Base-by-base conservation (phyloP, 2,329 filamentous ascomycete species). In the Colletotrichum lini region DNA sequence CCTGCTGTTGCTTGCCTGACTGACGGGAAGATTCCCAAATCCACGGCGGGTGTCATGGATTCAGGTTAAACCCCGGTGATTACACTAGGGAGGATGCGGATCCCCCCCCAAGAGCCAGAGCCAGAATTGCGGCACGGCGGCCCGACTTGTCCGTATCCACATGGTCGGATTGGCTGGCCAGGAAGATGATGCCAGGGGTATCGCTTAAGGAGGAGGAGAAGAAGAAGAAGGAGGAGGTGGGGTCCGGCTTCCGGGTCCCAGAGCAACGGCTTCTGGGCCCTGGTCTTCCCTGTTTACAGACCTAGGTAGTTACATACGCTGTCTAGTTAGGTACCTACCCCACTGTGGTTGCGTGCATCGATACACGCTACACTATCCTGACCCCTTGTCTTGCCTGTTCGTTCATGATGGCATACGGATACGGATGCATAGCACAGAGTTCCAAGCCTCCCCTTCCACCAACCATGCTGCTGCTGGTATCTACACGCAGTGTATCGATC, bases 211-310 rank as follows among this genome's bases (percentile, higher is more conserved):
- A 35, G 30, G 30, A 35, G 30, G 30, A 35, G 30, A 2, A 35
- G 30, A 5, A 35, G 30, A 8, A 35, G 30, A 3, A 9, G 7
- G 40, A 47, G 53, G 53, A 47, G 54, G 49, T 64, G 65, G 69
- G 53, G 65, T 21, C 40, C 58, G 69, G 56, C 40, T 64, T 64
- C 65, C 69, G 65, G 47, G 65, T 72, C 47, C 69, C 69, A 64
- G 58, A 52, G 26, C 21, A 18, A 54, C 18, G 69, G 65, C 65
- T 57, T 63, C 40, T 58, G 57, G 13, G 56, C 38, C 44, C n/a
- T 49, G 38, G 26, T 38, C 16, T 45, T n/a, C 45, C 61, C 38
- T 57, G 35, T 38, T 40, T 40, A 26, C 30, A 38, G 35, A 26
- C 67, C 50, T n/a, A n/a, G n/a, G n/a, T n/a, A n/a, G n/a, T n/a